A percentile compares a stretch with the other conserved stretches of the same genome.
Evolutionary conservation across 2,329 filamentous ascomycete genomes (phyloP).

Genomic region (Torrubiella hemipterigena): DNA sequence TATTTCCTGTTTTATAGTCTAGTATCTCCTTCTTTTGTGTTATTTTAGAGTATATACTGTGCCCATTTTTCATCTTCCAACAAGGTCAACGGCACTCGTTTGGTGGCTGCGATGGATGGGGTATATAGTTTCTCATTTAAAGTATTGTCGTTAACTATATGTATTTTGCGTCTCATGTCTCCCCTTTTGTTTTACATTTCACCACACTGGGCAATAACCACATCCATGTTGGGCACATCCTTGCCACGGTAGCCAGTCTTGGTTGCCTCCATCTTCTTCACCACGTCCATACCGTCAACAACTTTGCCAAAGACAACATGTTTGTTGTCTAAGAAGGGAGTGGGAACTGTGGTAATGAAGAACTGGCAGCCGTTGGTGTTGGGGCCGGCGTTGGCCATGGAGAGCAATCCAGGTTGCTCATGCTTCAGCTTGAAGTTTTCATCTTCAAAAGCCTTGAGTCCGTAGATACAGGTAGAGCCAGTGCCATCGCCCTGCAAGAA

Average conservation of each 20-base stretch:
- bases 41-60: too few species aligned
- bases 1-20: too few species aligned
- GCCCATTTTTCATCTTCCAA: too few species aligned
- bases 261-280: conserved; percentile 84
- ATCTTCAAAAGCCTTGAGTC: conserved; percentile 71
- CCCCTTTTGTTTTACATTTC: conserved; percentile 56
- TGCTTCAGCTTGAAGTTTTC: conserved; percentile 82
- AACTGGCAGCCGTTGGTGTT: conserved; percentile 95
- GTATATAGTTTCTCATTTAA: too few species aligned
- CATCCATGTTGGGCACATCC: conserved; percentile 76
- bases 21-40: too few species aligned
- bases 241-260: conserved; percentile 62
- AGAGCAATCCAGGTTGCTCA: conserved; percentile 66
- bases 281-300: conserved; percentile 78
- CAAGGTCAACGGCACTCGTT: too few species aligned
- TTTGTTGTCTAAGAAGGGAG: conserved; percentile 81
- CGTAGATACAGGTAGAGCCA: conserved; percentile 80
- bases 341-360: conserved; percentile 86
- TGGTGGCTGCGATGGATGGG: too few species aligned
- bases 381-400: conserved; percentile 90
- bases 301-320: conserved; percentile 95
- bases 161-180: background rate
- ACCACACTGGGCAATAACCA: conserved; percentile 76
- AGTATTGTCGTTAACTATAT: background rate
- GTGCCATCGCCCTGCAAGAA: conserved; percentile 91